A percentile compares a stretch with the other conserved stretches of the same genome.
Conservation (phyloP, 2,329 filamentous ascomycete species). For the Penicillium frequentans region DNA sequence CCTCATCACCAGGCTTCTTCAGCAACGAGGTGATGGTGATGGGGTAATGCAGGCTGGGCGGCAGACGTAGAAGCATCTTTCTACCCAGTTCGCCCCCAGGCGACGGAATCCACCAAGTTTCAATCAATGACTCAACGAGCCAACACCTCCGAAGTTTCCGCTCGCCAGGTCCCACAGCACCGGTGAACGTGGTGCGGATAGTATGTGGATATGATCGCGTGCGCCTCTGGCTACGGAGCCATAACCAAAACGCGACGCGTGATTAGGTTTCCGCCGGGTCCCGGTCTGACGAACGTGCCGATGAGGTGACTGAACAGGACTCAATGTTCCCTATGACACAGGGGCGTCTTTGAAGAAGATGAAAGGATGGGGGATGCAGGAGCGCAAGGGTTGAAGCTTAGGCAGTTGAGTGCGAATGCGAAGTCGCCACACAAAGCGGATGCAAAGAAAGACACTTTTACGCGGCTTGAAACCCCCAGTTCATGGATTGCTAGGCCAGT, state of each 20-base stretch:
- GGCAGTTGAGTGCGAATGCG: constrained; percentile 6
- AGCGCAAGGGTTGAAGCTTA: constrained; percentile 3
- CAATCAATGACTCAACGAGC: constrained; percentile 4
- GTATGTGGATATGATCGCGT: constrained; percentile 21
- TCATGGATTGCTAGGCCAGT: background rate
- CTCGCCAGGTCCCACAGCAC: constrained; percentile 4
- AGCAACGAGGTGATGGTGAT: constrained; percentile 87
- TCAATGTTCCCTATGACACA: background rate
- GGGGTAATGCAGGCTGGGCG: constrained; percentile 74
- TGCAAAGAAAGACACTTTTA: background rate
- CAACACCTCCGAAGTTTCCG: background rate
- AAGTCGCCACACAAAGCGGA: constrained; percentile 20
- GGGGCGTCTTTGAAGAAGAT: background rate
- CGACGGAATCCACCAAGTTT: constrained; percentile 3
- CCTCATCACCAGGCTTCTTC: constrained; percentile 70
- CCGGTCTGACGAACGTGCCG: background rate
- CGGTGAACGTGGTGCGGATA: background rate
- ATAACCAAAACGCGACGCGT: constrained; percentile 25
- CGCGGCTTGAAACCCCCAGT: constrained; percentile 16
- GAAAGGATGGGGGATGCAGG: background rate
- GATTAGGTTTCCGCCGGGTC: background rate
- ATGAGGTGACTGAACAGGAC: background rate
- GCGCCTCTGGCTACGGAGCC: constrained; percentile 19
- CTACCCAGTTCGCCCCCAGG: constrained; percentile 18
- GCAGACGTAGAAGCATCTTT: constrained; percentile 50